Conservation (phyloP, 106 monocot genomes). For the Dioscorea zingiberensis region DNA sequence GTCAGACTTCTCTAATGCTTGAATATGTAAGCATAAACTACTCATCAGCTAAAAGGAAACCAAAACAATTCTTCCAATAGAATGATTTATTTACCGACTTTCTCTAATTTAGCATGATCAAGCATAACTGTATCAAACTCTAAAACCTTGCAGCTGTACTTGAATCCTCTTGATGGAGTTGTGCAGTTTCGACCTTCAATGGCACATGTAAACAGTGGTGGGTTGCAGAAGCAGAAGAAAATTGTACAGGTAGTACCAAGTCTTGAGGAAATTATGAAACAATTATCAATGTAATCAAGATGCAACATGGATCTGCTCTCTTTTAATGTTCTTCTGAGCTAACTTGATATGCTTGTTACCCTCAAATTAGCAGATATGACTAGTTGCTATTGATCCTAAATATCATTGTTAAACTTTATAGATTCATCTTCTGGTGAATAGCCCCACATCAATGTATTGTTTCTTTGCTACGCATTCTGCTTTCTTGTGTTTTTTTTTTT, state of each 20-base stretch:
- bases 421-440: too few species aligned
- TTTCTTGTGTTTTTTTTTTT: too few species aligned
- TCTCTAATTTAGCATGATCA: not conserved
- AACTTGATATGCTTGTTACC: too few species aligned
- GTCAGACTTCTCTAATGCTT: not conserved
- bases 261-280: slow-evolving; percentile 9
- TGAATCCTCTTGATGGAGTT: slow-evolving; percentile 73
- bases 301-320: too few species aligned
- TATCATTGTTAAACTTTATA: too few species aligned
- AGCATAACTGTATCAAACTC: slow-evolving; percentile 1
- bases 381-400: too few species aligned
- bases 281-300: slow-evolving; percentile 12
- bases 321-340: too few species aligned
- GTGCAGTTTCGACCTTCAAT: slow-evolving; percentile 70
- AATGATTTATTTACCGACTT: not conserved
- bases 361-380: too few species aligned
- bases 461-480: too few species aligned
- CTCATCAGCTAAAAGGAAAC: not conserved
- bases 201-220: slow-evolving; percentile 14
- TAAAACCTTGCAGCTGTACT: slow-evolving; percentile 63
- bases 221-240: slow-evolving; percentile 14
- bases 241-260: slow-evolving; percentile 6
- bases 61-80: not conserved
- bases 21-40: not conserved
- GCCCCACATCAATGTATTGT: too few species aligned